Base-by-base conservation (phyloP, 2,329 filamentous ascomycete genomes). In the Paraphoma sp. region DNA sequence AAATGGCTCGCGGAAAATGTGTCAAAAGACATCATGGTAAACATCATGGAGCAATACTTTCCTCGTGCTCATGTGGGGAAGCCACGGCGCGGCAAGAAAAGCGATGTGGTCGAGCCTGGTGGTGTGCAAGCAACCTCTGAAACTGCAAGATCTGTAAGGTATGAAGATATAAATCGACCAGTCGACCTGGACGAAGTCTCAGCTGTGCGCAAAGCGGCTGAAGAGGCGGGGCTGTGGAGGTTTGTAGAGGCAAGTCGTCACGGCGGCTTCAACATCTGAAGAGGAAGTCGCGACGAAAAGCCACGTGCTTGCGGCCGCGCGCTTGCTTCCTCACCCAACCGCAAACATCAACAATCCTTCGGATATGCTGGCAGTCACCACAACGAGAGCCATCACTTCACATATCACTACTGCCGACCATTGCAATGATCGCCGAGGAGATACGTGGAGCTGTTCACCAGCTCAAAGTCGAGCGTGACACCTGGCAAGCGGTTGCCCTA, bases 1-100 rank as follows among this genome's bases (percentile, higher is more conserved):
- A 82, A 79, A 59, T 96, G 91, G 82, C 80, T 96, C 14, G 91
- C 90, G 0, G 80, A 84, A 29, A 85, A 92, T 50, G 83, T 96
- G 2, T 91, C 89, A 3, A 83, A 80, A 53, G 91, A 95, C 73
- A 82, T 90, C 43, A 94, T 93, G 75, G 85, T 95, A 57, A 89
- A 96, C 71, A 88, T 96, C 63, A 95, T 95, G 91, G 91, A 96
- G 76, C 92, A 96, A 76, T 95, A 95, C 70, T 87, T 87, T 60
- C 91, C 91, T 0, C 86, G 90, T 61, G 92, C 90, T 0, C 87
- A 96, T 73, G 92, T 96, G 0, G 92, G 92, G 3, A 94, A 92
- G 78, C 79, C 81, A 51, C 86, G 63, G 17, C 67, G 72, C 17
- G 55, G 64, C 28, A 36, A 31, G 79, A 64, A 78, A 80, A 54